phyloP scores from a whole-genome alignment of 768 basidiomycete species.

The Tricholoma sp. region DNA sequence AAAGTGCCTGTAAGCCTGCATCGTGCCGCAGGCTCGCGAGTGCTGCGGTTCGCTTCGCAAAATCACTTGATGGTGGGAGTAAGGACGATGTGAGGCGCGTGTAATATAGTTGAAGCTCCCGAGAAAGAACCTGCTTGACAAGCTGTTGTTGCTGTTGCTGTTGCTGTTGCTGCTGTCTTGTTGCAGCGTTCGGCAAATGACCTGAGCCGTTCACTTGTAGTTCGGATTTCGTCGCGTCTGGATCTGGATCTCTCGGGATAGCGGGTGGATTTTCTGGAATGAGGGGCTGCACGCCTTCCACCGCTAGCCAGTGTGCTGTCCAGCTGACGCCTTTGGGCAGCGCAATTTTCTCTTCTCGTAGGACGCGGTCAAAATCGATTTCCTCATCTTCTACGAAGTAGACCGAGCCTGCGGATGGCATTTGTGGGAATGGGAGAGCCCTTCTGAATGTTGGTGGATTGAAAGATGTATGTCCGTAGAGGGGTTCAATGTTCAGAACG shows the following conservation, averaged over 20 bases:
- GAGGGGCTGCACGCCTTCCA: constrained; percentile 50
- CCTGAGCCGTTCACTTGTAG: constrained; percentile 16
- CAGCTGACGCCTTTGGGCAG: constrained; percentile 79
- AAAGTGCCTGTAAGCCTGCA: constrained; percentile 83
- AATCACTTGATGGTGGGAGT: constrained; percentile 63
- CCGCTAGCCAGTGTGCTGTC: constrained; percentile 97
- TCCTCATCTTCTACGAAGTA: constrained; percentile 97
- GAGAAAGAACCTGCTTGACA: constrained; percentile 88
- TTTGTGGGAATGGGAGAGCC: constrained; percentile 48
- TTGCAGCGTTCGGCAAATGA: constrained; percentile 18
- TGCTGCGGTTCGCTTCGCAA: constrained; percentile 79
- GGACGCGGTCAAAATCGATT: constrained; percentile 89
- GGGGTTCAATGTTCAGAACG: constrained; percentile 92
- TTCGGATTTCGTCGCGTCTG: constrained; percentile 28
- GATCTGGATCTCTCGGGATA: constrained; percentile 20
- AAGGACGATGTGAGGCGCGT: constrained; percentile 83
- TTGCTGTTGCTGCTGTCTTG: constrained; percentile 35
- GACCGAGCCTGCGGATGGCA: constrained; percentile 59
- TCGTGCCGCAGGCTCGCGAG: constrained; percentile 86
- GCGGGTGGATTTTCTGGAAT: constrained; percentile 19
- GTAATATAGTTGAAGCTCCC: constrained; percentile 94
- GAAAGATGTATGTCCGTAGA: constrained; percentile 66
- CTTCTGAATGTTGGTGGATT: constrained; percentile 54
- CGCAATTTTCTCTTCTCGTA: constrained; percentile 81
- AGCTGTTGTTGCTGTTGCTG: constrained; percentile 65